A percentile compares a stretch with the other conserved stretches of the same genome.
These are phyloP conservation scores for Sclerotinia nivalis DNA, from an alignment of 2,329 filamentous ascomycete genomes.

Conservation along the genomic window DNA sequence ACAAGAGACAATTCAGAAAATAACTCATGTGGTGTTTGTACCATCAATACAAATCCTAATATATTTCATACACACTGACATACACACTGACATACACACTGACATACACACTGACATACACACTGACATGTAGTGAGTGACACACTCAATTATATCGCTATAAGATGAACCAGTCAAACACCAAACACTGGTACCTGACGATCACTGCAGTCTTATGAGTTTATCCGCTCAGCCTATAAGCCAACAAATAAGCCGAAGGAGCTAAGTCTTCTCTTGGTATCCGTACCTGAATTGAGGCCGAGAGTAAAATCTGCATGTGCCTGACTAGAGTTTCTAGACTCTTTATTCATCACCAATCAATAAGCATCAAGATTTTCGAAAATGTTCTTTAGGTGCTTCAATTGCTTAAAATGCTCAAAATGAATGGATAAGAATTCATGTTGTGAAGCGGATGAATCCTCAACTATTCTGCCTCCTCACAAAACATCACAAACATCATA, in stretches of 20 bases:
- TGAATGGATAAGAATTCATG: background rate
- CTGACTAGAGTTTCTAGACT: conserved; percentile 3
- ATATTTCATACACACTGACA: background rate
- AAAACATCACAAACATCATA: background rate
- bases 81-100: no score
- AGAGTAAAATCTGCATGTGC: background rate
- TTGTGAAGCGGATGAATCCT: background rate
- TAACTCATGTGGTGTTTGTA: background rate
- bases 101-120: background rate
- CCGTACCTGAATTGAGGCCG: background rate
- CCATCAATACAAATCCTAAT: background rate
- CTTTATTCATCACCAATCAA: background rate
- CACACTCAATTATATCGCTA: background rate
- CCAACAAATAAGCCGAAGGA: background rate
- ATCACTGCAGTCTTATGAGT: background rate
- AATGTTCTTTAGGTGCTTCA: background rate
- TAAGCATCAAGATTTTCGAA: background rate
- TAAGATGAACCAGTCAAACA: conserved; percentile 1
- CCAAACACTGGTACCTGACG: conserved; percentile 6
- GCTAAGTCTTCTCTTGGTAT: background rate
- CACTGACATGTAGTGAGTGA: background rate
- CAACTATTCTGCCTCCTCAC: background rate
- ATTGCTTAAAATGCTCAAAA: background rate
- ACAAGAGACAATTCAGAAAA: background rate
- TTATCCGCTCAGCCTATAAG: background rate